Base-by-base conservation (phyloP, 2,329 filamentous ascomycete genomes). In the Xylariaceae sp. region DNA sequence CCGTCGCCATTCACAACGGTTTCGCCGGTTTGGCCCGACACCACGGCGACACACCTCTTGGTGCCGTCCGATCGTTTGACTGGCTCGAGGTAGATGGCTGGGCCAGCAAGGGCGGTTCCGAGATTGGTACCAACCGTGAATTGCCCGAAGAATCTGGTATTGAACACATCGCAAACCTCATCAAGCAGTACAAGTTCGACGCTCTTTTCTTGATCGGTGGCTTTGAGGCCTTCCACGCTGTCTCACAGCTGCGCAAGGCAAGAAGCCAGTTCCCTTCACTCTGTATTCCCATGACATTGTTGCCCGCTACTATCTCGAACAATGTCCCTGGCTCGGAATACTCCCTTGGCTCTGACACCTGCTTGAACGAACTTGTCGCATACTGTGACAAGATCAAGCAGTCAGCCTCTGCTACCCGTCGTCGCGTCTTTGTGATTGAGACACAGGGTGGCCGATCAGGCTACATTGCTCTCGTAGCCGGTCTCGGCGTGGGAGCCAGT, bases 301-400 rank as follows among this genome's bases (percentile, higher is more conserved):
- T 99, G 30, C 94, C 94, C 0, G 94, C 94, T n/a, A 99, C 94
- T 8, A 93, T 99, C 68, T 96, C 91, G 66, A 99, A 99, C 81
- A 99, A 99, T 73, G 94, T 99, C 3, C 94, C 94, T 0, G 94
- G 94, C 45, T 96, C 93, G 0, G 94, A 99, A 75, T 97, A 97
- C 78, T 97, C 92, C 1, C 85, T 99, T 51, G 94, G 94, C 49
- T 96, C 92, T 37, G 94, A 99, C 71, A 99, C 94, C 1, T 97
- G 94, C 72, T 79, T 99, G 63, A 99, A 99, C 77, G 92, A 96
- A 57, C 82, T 99, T 45, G 91, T 97, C 64, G 85, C 88, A 67
- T 99, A 97, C 77, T 97, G 93, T 73, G 94, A 99, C 79, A 93
- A 92, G 70, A 97, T 97, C 76, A 92, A 95, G 75, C 94, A 97